Evolutionary conservation across 768 basidiomycete species (phyloP), one percentile per base, ranked within the genome.

Genomic region (Agaricus bisporus): DNA sequence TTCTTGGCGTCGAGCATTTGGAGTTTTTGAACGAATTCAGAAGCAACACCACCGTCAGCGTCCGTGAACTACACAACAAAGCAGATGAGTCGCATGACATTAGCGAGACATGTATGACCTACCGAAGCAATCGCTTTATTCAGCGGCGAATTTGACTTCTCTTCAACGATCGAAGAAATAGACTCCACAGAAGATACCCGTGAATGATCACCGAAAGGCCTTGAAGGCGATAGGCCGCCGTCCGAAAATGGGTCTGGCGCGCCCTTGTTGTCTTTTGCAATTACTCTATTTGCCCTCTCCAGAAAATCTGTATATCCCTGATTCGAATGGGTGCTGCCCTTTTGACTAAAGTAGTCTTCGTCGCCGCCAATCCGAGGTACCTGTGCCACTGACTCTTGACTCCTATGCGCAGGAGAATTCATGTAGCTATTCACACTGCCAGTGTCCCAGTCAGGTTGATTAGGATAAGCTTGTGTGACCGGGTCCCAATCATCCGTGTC

Each of bases 41-140:
- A 80, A 9, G 92, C 88, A 47, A 97, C 93, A 44, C 91, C 91
- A 35, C 94, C 94, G 65, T 95, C 92, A 1, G 90, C 78, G 66
- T 95, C 94, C 18, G 94, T 95, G 70, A 97, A 97, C 88, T 93
- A 48, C 11, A 49, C 32, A 26, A 38, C n/a, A 7, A 8, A 48
- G 44, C 39, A 18, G 53, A 56, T 37, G 41, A 57, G 51, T 47
- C 53, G 22, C 38, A 46, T 55, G 45, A 36, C 17, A 48, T 18
- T 20, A 32, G 2, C 29, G 36, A 15, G 0, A 25, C 39, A 39
- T 41, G 25, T 29, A 37, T 32, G 12, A 70, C 81, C 59, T 62
- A 92, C 90, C 56, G 91, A 86, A 49, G 86, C 86, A 61, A 92
- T 91, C 10, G 93, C 91, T 70, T 95, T 95, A 73, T 97, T 97